Percentiles rank a stretch among this genome's conserved stretches.
These are phyloP conservation scores for Oehlia diaphana DNA, from an alignment of 192 early-diverging fungal genomes.

Conservation along the genomic window DNA sequence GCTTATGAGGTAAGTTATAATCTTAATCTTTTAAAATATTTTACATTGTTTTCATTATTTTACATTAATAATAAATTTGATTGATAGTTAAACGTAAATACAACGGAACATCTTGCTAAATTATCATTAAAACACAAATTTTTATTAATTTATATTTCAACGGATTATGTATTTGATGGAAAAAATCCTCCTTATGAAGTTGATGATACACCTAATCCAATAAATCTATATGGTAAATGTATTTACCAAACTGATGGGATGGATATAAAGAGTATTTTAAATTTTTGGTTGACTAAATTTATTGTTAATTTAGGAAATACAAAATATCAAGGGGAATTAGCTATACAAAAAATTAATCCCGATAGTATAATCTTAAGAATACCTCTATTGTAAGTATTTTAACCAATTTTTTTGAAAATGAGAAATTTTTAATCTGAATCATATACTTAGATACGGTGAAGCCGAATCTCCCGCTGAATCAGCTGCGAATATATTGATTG, in stretches of 20 bases:
- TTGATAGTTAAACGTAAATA: constrained; percentile 65
- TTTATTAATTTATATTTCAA: constrained; percentile 79
- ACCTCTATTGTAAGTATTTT: constrained; percentile 65
- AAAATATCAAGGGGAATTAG: constrained; percentile 74
- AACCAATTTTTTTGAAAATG: neutral
- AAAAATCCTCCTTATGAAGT: constrained; percentile 76
- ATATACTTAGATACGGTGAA: constrained; percentile 52
- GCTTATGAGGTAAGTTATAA: constrained; percentile 44
- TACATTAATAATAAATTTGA: neutral
- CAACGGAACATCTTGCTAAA: constrained; percentile 57
- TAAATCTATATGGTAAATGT: constrained; percentile 75
- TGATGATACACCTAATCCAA: constrained; percentile 65
- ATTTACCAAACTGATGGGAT: neutral
- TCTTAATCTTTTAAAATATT: too few relatives aligned
- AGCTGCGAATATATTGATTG: constrained; percentile 73
- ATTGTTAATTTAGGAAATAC: constrained; percentile 50
- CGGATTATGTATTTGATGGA: constrained; percentile 95
- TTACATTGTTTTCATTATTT: neutral
- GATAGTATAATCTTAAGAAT: constrained; percentile 71
- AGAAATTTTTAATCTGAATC: neutral
- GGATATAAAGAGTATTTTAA: neutral
- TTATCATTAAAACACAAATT: constrained; percentile 49
- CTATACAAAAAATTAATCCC: constrained; percentile 53
- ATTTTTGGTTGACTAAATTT: too few relatives aligned
- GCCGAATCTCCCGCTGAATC: constrained; percentile 70